These are phyloP conservation scores for Moniliophthora roreri DNA, from an alignment of 1,284 basidiomycete species.

Conservation along the genomic window DNA sequence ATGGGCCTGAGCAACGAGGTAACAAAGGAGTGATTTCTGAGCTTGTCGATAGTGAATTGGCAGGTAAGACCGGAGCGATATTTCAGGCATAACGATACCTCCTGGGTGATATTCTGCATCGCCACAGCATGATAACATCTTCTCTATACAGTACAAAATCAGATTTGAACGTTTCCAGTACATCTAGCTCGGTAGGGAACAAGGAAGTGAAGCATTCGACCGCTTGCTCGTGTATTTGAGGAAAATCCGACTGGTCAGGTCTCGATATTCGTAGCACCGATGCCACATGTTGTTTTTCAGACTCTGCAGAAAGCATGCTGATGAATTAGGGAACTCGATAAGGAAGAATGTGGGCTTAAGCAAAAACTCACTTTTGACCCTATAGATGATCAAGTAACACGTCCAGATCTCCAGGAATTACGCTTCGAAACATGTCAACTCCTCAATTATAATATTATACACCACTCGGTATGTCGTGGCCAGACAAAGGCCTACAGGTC, in stretches of 20 bases:
- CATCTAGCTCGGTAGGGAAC: slow-evolving; percentile 41
- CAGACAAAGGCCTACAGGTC: too few species aligned
- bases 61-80: slow-evolving; percentile 36
- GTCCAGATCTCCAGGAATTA: slow-evolving; percentile 42
- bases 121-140: slow-evolving; percentile 52
- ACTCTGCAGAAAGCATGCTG: slow-evolving; percentile 6
- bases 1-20: slow-evolving; percentile 9
- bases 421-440: too few species aligned
- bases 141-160: too few species aligned
- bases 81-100: slow-evolving; percentile 1
- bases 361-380: slow-evolving; percentile 55
- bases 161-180: slow-evolving; percentile 31
- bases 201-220: slow-evolving; percentile 38
- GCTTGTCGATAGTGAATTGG: not conserved
- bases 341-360: slow-evolving; percentile 2
- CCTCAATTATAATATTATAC: too few species aligned
- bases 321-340: slow-evolving; percentile 5
- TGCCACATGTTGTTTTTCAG: slow-evolving; percentile 40
- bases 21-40: slow-evolving; percentile 12
- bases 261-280: slow-evolving; percentile 56
- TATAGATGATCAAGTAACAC: slow-evolving; percentile 60
- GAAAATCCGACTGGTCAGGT: slow-evolving; percentile 53
- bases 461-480: too few species aligned
- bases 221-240: slow-evolving; percentile 46
- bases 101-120: slow-evolving; percentile 38